Conservation (phyloP, 805 yeast species). For the Yarrowia keelungensis region DNA sequence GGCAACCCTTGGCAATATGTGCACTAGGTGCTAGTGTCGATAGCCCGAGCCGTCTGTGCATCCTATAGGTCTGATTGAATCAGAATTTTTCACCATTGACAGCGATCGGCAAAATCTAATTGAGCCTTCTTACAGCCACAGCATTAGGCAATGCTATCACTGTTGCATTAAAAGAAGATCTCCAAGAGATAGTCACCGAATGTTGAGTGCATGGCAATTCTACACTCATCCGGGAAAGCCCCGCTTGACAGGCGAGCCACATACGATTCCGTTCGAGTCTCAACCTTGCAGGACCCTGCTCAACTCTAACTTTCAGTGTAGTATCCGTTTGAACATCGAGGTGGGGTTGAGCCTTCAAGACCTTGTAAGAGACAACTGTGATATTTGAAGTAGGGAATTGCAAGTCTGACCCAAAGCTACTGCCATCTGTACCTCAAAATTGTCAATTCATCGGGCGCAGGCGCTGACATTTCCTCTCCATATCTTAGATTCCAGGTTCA, state of each 20-base stretch:
- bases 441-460: too few species aligned
- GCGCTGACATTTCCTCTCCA: too few species aligned
- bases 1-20: too few species aligned
- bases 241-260: background rate
- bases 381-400: too few species aligned
- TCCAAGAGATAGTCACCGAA: too few species aligned
- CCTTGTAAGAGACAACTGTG: too few species aligned
- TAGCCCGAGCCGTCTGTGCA: background rate
- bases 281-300: background rate
- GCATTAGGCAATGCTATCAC: too few species aligned
- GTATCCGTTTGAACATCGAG: background rate
- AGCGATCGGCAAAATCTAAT: background rate
- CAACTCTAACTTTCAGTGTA: slow-evolving; percentile 1
- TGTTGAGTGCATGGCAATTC: background rate
- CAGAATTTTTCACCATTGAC: background rate
- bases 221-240: background rate
- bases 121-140: background rate
- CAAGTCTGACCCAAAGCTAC: too few species aligned
- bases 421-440: too few species aligned
- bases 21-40: background rate
- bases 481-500: too few species aligned
- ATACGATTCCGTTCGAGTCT: background rate
- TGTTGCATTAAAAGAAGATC: too few species aligned
- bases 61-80: background rate
- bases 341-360: background rate